These are phyloP conservation scores for Saccharomyces hybrid DNA, from an alignment of 1,139 yeast species.

Conservation along the genomic window DNA sequence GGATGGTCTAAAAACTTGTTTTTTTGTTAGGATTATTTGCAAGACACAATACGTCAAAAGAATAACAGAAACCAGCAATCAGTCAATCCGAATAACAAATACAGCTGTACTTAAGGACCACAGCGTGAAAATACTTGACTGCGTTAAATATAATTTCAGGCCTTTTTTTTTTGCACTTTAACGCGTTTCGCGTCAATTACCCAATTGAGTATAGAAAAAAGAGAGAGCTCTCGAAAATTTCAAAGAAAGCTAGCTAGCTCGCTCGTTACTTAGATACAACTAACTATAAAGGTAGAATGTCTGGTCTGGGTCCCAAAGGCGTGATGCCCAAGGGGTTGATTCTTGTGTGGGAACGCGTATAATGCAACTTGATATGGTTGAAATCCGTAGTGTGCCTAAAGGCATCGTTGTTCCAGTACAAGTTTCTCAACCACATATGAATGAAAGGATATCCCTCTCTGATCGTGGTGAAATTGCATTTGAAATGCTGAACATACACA, in stretches of 20 bases:
- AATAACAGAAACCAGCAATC: not conserved
- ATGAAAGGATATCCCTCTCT: slow-evolving; percentile 72
- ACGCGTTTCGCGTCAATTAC: slow-evolving; percentile 1
- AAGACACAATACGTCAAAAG: not conserved
- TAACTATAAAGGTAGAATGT: slow-evolving; percentile 42
- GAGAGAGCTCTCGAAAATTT: not conserved
- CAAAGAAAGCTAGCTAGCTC: not conserved
- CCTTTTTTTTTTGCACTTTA: not conserved
- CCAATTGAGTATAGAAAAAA: not conserved
- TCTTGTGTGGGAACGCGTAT: slow-evolving; percentile 65
- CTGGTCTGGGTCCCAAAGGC: slow-evolving; percentile 82
- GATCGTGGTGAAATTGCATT: slow-evolving; percentile 79
- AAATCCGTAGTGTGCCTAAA: slow-evolving; percentile 76
- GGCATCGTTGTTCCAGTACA: slow-evolving; percentile 79
- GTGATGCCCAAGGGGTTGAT: slow-evolving; percentile 81
- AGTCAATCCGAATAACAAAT: not conserved
- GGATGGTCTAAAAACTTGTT: not conserved
- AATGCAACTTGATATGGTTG: slow-evolving; percentile 83
- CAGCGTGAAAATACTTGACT: not conserved
- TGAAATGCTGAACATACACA: slow-evolving; percentile 89
- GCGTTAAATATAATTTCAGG: not conserved
- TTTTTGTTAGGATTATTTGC: not conserved
- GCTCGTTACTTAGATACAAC: not conserved
- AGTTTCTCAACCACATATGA: slow-evolving; percentile 70
- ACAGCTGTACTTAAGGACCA: not conserved